Base-by-base conservation (phyloP, 2,329 filamentous ascomycete species). In the Exophiala alcalophila region DNA sequence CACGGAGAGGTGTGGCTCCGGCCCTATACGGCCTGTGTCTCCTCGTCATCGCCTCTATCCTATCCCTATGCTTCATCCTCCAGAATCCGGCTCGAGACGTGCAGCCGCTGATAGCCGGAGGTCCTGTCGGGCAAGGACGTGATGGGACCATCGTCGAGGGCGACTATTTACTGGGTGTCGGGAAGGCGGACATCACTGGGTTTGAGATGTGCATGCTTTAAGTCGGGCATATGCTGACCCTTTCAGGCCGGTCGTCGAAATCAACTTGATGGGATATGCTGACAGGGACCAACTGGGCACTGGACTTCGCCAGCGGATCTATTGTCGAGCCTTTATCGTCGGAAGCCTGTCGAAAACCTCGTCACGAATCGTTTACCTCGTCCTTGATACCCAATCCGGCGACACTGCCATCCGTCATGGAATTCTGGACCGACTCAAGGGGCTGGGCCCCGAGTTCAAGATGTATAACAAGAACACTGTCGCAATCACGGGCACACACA, bases 221-320 rank as follows among this genome's bases (percentile, higher is more conserved):
- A 24, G n/a, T 38, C 37, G 12, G 38, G 14, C 12, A 40, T 32
- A n/a, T 44, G 15, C 15, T 47, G 40, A 49, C 12, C 6, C 14
- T 30, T 24, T 11, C 49, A 80, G 86, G 2, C 88, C 89, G 0
- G 87, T 94, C 9, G 89, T 94, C 15, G 88, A 96, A 64, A 78
- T 96, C 59, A 89, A 88, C 57, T 77, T 96, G 61, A 92, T 91
- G 74, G 90, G 90, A 49, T 96, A 96, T 69, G 91, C 91, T 21
- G 85, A 90, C 63, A 71, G 83, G n/a, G 77, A 78, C 28, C 91
- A 97, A 67, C 69, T 84, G 20, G 91, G 91, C 31, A 82, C 81
- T 2, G 91, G 91, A 15, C 71, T 97, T 36, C 82, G 90, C 34
- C 91, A 97, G 67, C 80, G 91, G 34, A 73, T 95, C 11, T 91